phyloP scores from a whole-genome alignment of 164 flowering plant genomes.

The Magnolia officinalis region DNA sequence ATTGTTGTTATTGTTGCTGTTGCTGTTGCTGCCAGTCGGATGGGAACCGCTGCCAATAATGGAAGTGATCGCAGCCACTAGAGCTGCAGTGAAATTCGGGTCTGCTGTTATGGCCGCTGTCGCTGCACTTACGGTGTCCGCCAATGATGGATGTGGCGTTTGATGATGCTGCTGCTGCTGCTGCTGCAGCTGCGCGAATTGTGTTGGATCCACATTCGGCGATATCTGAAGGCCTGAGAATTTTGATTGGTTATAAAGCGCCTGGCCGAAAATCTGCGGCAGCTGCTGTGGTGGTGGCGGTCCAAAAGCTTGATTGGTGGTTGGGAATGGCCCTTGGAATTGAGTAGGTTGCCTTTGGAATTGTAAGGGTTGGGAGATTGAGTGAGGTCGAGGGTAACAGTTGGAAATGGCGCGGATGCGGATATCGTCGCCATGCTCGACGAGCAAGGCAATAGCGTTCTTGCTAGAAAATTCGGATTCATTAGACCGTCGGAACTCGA shows the following conservation, averaged over 20 bases:
- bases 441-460: slow-evolving; percentile 46
- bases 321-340: slow-evolving; percentile 44
- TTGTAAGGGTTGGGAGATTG: slow-evolving; percentile 43
- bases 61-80: slow-evolving; percentile 57
- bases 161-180: slow-evolving; percentile 15
- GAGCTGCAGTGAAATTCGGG: slow-evolving; percentile 54
- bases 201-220: slow-evolving; percentile 25
- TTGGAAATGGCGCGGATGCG: slow-evolving; percentile 87
- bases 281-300: slow-evolving; percentile 7
- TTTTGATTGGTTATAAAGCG: slow-evolving; percentile 61
- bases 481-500: slow-evolving; percentile 63
- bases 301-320: slow-evolving; percentile 5
- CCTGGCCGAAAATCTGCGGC: slow-evolving; percentile 56
- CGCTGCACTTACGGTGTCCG: slow-evolving; percentile 41
- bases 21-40: no score
- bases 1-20: neutral
- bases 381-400: slow-evolving; percentile 75
- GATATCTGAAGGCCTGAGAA: slow-evolving; percentile 69
- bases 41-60: slow-evolving; percentile 23
- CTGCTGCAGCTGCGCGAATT: slow-evolving; percentile 12
- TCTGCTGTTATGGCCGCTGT: slow-evolving; percentile 52
- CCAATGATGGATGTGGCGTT: slow-evolving; percentile 22
- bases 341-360: slow-evolving; percentile 48
- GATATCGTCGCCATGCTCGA: slow-evolving; percentile 69
- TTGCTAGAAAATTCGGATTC: slow-evolving; percentile 47